These are phyloP conservation scores for Sechiopsis laciniata DNA, from an alignment of 306 rosid species.

Conservation along the genomic window DNA sequence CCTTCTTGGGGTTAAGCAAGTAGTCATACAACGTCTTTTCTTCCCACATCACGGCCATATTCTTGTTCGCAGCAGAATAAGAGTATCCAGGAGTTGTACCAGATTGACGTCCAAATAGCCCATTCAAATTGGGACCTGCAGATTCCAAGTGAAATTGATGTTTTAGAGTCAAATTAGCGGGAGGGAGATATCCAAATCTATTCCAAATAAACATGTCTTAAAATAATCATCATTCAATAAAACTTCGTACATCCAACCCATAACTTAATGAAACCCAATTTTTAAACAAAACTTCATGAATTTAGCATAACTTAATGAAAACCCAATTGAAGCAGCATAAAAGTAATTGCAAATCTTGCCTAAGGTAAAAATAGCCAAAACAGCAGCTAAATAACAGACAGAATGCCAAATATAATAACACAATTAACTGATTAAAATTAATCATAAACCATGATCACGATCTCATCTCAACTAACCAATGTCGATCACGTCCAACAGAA, in stretches of 20 bases:
- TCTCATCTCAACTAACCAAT: background rate
- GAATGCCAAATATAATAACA: background rate
- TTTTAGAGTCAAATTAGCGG: background rate
- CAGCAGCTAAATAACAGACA: background rate
- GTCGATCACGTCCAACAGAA: background rate
- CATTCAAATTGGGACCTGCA: conserved; percentile 20
- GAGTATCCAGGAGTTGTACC: conserved; percentile 23
- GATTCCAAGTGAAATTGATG: background rate
- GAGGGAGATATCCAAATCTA: background rate
- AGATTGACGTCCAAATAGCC: conserved; percentile 17
- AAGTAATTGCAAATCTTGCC: too few relatives aligned
- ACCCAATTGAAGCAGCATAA: too few relatives aligned
- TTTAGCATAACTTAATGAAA: background rate
- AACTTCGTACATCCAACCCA: background rate
- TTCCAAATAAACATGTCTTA: background rate
- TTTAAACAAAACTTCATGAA: background rate
- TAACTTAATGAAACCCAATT: background rate
- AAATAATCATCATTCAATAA: background rate
- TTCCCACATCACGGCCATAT: conserved; percentile 19
- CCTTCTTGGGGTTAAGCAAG: conserved; percentile 24
- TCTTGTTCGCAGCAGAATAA: conserved; percentile 21
- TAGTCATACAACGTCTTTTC: conserved; percentile 18
- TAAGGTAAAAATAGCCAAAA: background rate
- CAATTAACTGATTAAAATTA: background rate
- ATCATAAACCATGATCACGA: background rate